phyloP scores from a whole-genome alignment of 768 basidiomycete genomes.

The Leccinum truebloodii region DNA sequence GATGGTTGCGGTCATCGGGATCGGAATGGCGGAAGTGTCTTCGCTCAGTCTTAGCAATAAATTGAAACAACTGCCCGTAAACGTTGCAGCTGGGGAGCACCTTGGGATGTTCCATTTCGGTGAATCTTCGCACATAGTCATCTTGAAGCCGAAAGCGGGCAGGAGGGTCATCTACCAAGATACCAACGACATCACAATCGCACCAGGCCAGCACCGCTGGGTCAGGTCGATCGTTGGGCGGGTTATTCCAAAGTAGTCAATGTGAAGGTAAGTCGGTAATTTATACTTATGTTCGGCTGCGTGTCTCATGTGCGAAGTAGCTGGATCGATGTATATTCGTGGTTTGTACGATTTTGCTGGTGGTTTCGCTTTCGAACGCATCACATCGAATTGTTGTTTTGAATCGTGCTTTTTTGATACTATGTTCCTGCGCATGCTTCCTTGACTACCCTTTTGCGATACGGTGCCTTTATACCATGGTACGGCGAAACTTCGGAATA shows the following conservation, averaged over 20 bases:
- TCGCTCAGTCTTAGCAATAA: constrained; percentile 44
- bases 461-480: too few species aligned
- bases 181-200: not conserved
- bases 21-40: constrained; percentile 67
- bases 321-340: too few species aligned
- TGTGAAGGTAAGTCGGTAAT: too few species aligned
- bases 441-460: too few species aligned
- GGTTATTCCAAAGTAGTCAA: not conserved
- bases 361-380: too few species aligned
- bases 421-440: too few species aligned
- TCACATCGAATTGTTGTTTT: too few species aligned
- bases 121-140: constrained; percentile 48
- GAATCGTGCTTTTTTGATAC: too few species aligned
- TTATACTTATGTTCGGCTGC: too few species aligned
- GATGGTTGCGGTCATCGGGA: constrained; percentile 51
- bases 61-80: constrained; percentile 6
- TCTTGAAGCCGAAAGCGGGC: constrained; percentile 33
- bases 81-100: constrained; percentile 50
- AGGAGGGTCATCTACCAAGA: constrained; percentile 13
- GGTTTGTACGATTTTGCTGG: too few species aligned
- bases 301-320: too few species aligned
- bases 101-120: constrained; percentile 67
- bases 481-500: too few species aligned
- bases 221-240: constrained; percentile 1
- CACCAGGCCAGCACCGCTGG: constrained; percentile 4